Base-by-base conservation (phyloP, 169 alveolate species). In the Plasmodium reichenowi region DNA sequence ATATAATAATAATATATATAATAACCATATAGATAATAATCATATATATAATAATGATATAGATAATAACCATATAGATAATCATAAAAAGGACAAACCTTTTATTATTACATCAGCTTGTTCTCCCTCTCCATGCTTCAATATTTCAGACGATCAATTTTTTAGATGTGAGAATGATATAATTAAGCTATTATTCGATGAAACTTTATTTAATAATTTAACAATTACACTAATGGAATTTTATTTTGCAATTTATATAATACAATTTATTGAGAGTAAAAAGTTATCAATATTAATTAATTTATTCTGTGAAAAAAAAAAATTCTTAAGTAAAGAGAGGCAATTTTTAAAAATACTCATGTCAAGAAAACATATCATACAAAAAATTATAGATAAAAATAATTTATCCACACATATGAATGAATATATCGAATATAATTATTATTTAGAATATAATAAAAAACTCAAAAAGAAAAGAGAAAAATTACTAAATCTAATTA, bases 181-280 rank as follows among this genome's bases (percentile, higher is more conserved):
- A 4, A 67, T 86, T 38, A 72, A 52, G 24, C 15, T 86, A 64
- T 47, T 86, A 48, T 86, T 86, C 62, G 92, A 86, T 59, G 87
- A 86, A 71, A 71, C 26, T 32, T 54, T 86, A 24, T 86, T 86
- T 71, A 72, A 62, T 71, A 86, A 86, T 17, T 71, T 86, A 50
- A 71, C 92, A 15, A 72, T 86, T n/a, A 59, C 92, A 10, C 29
- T 86, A 29, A 60, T 86, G 43, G 92, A 86, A 70, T 62, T 86
- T 26, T 72, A 71, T 43, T 86, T 71, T 73, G 85, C 92, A 29
- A 86, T 86, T 59, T 86, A 86, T 70, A 86, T 86, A 87, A 72
- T 86, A 15, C 92, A 86, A 22, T 86, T 86, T 86, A 72, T 86
- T 58, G 92, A 86, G 62, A 72, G 83, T 63, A 86, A 86, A 74